A percentile compares a stretch with the other conserved stretches of the same genome.
Conservation (phyloP, 177 flowering plant genomes). For the Vitis hybrid region DNA sequence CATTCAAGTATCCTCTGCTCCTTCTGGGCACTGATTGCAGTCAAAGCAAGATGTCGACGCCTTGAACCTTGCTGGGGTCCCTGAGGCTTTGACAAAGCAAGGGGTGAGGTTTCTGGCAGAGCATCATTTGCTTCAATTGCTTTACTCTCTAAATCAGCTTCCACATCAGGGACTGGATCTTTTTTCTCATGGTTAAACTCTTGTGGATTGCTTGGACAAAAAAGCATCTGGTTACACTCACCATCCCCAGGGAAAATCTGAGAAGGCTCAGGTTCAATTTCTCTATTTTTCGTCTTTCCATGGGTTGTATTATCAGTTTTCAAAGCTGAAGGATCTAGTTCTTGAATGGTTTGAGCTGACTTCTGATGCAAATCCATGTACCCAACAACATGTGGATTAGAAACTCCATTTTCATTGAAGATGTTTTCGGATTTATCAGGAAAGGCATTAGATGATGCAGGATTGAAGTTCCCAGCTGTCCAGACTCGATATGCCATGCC, state of each 20-base stretch:
- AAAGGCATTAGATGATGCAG: conserved; percentile 24
- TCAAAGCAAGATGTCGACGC: conserved; percentile 43
- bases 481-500: conserved; percentile 62
- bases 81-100: conserved; percentile 20
- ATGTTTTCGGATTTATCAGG: conserved; percentile 25
- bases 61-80: conserved; percentile 29
- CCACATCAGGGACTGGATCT: conserved; percentile 17
- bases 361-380: conserved; percentile 23
- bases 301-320: conserved; percentile 16
- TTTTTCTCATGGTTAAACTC: conserved; percentile 21
- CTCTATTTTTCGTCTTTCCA: conserved; percentile 13
- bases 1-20: conserved; percentile 66
- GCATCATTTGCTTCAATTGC: conserved; percentile 22
- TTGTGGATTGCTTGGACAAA: conserved; percentile 20
- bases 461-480: conserved; percentile 55
- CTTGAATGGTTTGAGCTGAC: conserved; percentile 18
- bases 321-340: conserved; percentile 22
- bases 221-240: conserved; percentile 22
- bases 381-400: conserved; percentile 9
- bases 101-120: conserved; percentile 19
- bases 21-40: conserved; percentile 46
- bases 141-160: conserved; percentile 22
- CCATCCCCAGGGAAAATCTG: conserved; percentile 16
- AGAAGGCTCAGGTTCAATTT: conserved; percentile 20
- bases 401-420: conserved; percentile 13